phyloP scores from a whole-genome alignment of 129 eudicot genomes.

The Helianthus annuus region HanXRQr2.0-SUNRISE NC_035445.2:108695617-108696116 shows the following conservation, averaged over 20 bases:
- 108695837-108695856: no score
- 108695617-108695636: no score
- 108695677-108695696: neutral
- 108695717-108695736: neutral
- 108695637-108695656: neutral
- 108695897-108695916: neutral
- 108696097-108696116: no score
- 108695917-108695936: neutral
- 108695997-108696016: no score
- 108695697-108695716: neutral
- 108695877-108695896: neutral
- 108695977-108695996: neutral
- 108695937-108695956: constrained; percentile 2
- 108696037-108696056: no score
- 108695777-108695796: neutral
- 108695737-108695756: no score
- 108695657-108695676: neutral
- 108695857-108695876: neutral
- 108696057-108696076: no score
- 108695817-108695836: no score
- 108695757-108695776: neutral
- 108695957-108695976: constrained; percentile 4
- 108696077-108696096: no score
- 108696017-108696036: no score
- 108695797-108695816: neutral